Conservation (phyloP, 306 rosid genomes). For the Cicer arietinum region DNA sequence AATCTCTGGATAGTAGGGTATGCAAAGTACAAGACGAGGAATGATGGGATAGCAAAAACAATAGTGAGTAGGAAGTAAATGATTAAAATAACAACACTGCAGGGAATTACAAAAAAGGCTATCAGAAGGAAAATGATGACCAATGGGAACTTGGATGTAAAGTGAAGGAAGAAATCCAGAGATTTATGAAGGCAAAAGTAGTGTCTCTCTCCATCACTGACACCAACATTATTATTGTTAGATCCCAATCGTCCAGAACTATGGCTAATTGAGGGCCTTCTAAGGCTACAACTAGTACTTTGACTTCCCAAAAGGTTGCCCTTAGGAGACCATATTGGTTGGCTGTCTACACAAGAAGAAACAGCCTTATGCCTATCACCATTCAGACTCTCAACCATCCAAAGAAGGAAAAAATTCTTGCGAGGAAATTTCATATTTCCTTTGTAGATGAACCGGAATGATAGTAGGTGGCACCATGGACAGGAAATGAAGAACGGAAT, state of each 20-base stretch:
- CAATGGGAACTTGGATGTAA: conserved; percentile 83
- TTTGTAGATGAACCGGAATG: conserved; percentile 73
- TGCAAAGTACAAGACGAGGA: conserved; percentile 73
- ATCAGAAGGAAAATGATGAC: conserved; percentile 70
- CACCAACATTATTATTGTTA: conserved; percentile 42
- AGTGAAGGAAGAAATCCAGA: conserved; percentile 76
- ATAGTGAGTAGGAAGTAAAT: conserved; percentile 77
- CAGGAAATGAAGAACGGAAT: conserved; percentile 76
- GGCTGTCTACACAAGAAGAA: conserved; percentile 58
- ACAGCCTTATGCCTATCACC: conserved; percentile 67
- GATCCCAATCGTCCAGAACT: conserved; percentile 51
- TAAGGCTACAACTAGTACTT: conserved; percentile 47
- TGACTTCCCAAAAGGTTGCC: conserved; percentile 58
- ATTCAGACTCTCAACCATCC: conserved; percentile 95
- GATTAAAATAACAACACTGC: conserved; percentile 70
- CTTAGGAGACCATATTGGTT: conserved; percentile 52
- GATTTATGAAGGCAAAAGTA: conserved; percentile 65
- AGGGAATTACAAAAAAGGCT: conserved; percentile 70
- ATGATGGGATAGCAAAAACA: conserved; percentile 86
- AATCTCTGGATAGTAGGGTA: conserved; percentile 77
- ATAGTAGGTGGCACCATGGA: conserved; percentile 87
- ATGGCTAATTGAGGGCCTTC: conserved; percentile 57
- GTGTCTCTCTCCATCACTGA: conserved; percentile 49
- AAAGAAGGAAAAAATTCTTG: conserved; percentile 87
- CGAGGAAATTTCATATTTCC: conserved; percentile 80